These are phyloP conservation scores for Suhomyces pyralidae DNA, from an alignment of 805 yeast species.

Conservation along the genomic window DNA sequence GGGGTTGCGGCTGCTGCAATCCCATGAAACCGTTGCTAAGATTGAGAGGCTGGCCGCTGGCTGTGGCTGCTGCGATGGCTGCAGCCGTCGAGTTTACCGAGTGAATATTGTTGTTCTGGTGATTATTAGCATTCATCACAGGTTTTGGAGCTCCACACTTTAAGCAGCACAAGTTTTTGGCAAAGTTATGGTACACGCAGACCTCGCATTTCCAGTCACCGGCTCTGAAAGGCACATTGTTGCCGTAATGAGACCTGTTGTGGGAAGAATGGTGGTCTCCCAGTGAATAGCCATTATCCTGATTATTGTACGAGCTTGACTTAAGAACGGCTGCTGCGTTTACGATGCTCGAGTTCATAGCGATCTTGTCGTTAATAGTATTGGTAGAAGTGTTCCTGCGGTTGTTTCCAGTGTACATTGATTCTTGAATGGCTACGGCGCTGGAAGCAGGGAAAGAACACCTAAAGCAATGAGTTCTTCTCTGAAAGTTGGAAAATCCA, in stretches of 20 bases:
- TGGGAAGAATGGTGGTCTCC: constrained; percentile 12
- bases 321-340: constrained; percentile 10
- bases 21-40: constrained; percentile 29
- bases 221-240: constrained; percentile 87
- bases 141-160: constrained; percentile 80
- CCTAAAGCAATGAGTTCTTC: constrained; percentile 90
- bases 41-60: constrained; percentile 45
- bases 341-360: constrained; percentile 14
- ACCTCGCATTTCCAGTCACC: constrained; percentile 95
- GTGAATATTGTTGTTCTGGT: constrained; percentile 19
- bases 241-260: constrained; percentile 23
- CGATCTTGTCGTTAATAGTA: constrained; percentile 12
- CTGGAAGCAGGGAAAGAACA: constrained; percentile 84
- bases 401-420: constrained; percentile 34
- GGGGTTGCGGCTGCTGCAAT: constrained; percentile 35
- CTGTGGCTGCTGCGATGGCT: constrained; percentile 47
- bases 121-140: constrained; percentile 22
- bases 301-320: neutral
- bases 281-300: neutral
- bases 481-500: constrained; percentile 91
- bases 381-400: constrained; percentile 4
- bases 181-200: constrained; percentile 88
- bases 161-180: constrained; percentile 81
- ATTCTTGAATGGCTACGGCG: constrained; percentile 66
- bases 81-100: constrained; percentile 44